Evolutionary conservation across 257 asterid species (phyloP), one percentile per base, ranked within the genome.

Genomic region (Vinca minor): DNA sequence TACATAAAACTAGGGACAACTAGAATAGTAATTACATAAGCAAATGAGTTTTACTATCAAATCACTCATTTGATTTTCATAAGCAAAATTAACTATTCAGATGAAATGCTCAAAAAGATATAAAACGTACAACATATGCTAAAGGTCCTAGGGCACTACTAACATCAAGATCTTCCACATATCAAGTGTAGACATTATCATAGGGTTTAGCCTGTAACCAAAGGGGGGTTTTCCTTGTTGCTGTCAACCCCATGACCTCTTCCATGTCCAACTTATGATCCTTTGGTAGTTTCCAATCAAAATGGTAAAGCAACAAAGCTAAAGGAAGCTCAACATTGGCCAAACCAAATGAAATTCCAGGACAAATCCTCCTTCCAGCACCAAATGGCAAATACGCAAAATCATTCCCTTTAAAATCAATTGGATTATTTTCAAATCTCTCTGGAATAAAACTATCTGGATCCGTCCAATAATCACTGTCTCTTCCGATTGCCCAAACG

Each of bases 301-400:
- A 80, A 14, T 71, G 62, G 13, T 71, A 68, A 9, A 76, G 71
- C 0, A 75, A 20, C 3, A 39, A 55, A 5, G 79, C 77, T 13
- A 59, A 18, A 36, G 64, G 64, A 2, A 76, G 48, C 61, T 76
- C 75, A 8, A 68, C 32, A 28, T 56, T 76, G 0, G 82, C 72
- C 47, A 68, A 2, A 5, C 65, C 75, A 18, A 70, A 62, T 20
- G 9, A 29, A 13, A 71, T 23, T 5, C 77, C 77, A 0, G 75
- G 77, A 8, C 79, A 78, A 8, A 68, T 65, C 48, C 82, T 76
- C n/a, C 66, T 52, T n/a, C 84, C 81, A 0, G 77, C 66, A 7
- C 80, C 82, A 20, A 79, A 76, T 1, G 79, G 79, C 1, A 71
- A 47, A 66, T 9, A 70, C 23, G 76, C 74, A 0, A 74, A 77